Evolutionary conservation across 805 yeast genomes (phyloP).

Genomic region (Hagleromyces aurorensis): DNA sequence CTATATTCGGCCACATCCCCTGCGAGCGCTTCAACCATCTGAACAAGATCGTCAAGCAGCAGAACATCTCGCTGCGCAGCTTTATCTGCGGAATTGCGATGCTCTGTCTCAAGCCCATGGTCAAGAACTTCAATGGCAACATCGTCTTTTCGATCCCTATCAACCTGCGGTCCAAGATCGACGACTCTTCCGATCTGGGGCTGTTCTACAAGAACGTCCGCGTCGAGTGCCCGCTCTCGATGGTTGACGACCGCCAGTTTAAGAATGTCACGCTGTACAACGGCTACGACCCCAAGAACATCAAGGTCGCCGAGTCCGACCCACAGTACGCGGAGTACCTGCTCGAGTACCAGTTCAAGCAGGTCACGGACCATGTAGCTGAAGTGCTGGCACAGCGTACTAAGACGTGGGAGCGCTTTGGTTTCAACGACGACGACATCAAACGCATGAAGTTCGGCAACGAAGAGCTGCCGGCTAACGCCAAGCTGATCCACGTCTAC

Average conservation of each 20-base stretch:
- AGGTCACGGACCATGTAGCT: conserved; percentile 16
- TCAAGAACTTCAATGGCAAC: conserved; percentile 13
- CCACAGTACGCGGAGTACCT: conserved; percentile 15
- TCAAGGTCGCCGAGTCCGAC: conserved; percentile 8
- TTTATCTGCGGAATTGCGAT: conserved; percentile 23
- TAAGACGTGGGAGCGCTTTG: conserved; percentile 16
- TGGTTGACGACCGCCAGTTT: conserved; percentile 17
- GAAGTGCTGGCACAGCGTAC: conserved; percentile 11
- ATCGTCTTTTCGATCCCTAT: conserved; percentile 21
- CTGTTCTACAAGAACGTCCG: conserved; percentile 21
- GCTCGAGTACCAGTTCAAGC: conserved; percentile 21
- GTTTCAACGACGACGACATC: conserved; percentile 26
- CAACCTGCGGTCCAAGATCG: conserved; percentile 16
- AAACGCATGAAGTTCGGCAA: conserved; percentile 22
- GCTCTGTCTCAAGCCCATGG: conserved; percentile 23
- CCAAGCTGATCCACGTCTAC: conserved; percentile 21
- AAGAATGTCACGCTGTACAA: conserved; percentile 11
- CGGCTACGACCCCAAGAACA: conserved; percentile 16
- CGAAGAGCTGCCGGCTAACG: conserved; percentile 5
- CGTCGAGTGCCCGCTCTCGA: conserved; percentile 22
- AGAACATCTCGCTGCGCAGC: conserved; percentile 19
- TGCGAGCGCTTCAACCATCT: conserved; percentile 12
- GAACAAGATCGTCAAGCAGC: conserved; percentile 11
- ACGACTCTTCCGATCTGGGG: conserved; percentile 14
- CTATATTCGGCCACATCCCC: conserved; percentile 22